A percentile compares a stretch with the other conserved stretches of the same genome.
These are phyloP conservation scores for Cystobasidium onofrii DNA, from an alignment of 768 basidiomycete genomes.

Conservation along the genomic window DNA sequence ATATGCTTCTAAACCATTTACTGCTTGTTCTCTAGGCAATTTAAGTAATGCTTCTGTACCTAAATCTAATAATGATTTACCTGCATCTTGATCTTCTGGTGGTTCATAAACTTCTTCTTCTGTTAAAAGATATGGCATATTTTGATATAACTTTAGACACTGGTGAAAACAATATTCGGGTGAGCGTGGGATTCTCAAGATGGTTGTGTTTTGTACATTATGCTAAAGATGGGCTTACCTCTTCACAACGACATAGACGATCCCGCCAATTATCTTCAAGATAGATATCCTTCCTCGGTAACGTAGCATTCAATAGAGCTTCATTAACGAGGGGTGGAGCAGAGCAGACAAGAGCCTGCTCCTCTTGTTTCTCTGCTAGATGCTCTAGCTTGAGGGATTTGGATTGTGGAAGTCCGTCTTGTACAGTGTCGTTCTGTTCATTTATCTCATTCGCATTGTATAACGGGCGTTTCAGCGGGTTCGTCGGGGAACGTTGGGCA, in stretches of 20 bases:
- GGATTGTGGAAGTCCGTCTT: not conserved
- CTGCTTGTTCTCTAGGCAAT: constrained; percentile 37
- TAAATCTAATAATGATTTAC: constrained; percentile 39
- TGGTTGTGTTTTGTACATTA: too few relatives aligned
- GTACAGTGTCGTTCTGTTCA: not conserved
- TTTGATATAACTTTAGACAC: constrained; percentile 33
- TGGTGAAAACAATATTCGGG: not conserved
- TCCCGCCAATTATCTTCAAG: constrained; percentile 37
- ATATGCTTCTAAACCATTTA: constrained; percentile 38
- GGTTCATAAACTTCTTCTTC: constrained; percentile 41
- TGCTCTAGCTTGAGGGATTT: not conserved
- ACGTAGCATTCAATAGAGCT: not conserved
- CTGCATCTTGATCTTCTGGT: constrained; percentile 36
- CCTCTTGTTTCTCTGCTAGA: not conserved
- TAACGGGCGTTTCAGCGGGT: not conserved
- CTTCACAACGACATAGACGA: constrained; percentile 37
- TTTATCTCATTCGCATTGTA: not conserved
- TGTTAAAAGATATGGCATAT: constrained; percentile 37
- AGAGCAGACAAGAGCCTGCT: not conserved
- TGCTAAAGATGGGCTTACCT: too few relatives aligned
- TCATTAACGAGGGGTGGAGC: not conserved
- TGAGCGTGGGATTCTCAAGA: not conserved
- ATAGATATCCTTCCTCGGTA: constrained; percentile 33
- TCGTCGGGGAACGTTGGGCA: not conserved
- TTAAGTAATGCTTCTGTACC: constrained; percentile 37